These are phyloP conservation scores for Boletus reticuloceps DNA, from an alignment of 768 basidiomycete genomes.

Conservation along the genomic window DNA sequence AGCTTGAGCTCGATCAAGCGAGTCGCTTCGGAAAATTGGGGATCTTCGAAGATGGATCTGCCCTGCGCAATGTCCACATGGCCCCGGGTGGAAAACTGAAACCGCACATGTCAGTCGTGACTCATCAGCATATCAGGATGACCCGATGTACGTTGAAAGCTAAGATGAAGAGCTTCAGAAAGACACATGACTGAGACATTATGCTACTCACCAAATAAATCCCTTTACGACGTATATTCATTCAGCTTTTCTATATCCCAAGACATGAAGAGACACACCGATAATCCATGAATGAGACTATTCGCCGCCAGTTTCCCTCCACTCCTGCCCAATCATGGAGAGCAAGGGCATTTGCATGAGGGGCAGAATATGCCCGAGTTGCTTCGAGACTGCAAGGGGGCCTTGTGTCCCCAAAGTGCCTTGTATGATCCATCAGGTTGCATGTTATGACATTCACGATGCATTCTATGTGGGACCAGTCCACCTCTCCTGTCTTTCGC, in stretches of 20 bases:
- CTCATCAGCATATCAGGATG: neutral
- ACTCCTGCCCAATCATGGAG: slow-evolving; percentile 70
- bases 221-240: slow-evolving; percentile 6
- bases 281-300: slow-evolving; percentile 79
- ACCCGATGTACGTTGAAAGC: slow-evolving; percentile 48
- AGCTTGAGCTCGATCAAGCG: slow-evolving; percentile 60
- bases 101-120: slow-evolving; percentile 1
- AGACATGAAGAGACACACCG: slow-evolving; percentile 38
- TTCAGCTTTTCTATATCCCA: slow-evolving; percentile 32
- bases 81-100: slow-evolving; percentile 20
- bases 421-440: slow-evolving; percentile 50
- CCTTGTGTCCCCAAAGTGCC: slow-evolving; percentile 32
- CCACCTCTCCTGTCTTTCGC: slow-evolving; percentile 37
- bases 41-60: slow-evolving; percentile 47
- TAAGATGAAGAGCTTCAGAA: slow-evolving; percentile 16
- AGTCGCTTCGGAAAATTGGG: slow-evolving; percentile 60
- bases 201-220: slow-evolving; percentile 23
- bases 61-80: slow-evolving; percentile 19
- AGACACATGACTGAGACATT: neutral
- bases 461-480: slow-evolving; percentile 66
- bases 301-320: slow-evolving; percentile 71
- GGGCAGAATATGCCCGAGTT: slow-evolving; percentile 54
- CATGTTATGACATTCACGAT: slow-evolving; percentile 51
- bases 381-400: slow-evolving; percentile 54
- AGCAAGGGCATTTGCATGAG: slow-evolving; percentile 33